Evolutionary conservation across 805 yeast genomes (phyloP).

Genomic region (Metschnikowia kofuensis): DNA sequence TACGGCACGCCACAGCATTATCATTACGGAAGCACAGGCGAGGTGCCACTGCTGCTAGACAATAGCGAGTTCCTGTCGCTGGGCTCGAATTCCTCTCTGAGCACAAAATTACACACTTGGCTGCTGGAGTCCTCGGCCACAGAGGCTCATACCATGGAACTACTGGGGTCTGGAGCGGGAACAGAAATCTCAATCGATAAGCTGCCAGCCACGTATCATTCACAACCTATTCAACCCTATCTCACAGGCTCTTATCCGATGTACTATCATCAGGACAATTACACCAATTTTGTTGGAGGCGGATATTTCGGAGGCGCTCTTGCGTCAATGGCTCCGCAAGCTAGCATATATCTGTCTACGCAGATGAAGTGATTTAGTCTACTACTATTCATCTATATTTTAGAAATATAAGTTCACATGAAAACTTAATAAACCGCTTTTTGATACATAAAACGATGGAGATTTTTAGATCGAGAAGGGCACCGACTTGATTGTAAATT

Average conservation of each 20-base stretch:
- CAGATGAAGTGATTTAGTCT: not conserved
- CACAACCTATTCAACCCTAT: not conserved
- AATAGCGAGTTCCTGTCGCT: conserved; percentile 9
- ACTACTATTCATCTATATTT: too few relatives aligned
- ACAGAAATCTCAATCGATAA: not conserved
- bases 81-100: conserved; percentile 6
- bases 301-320: not conserved
- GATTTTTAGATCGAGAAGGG: too few relatives aligned
- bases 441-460: too few relatives aligned
- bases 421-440: too few relatives aligned
- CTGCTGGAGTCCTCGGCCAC: conserved; percentile 4
- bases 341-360: not conserved
- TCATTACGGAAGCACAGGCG: not conserved
- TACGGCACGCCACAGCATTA: not conserved
- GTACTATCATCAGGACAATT: conserved; percentile 1
- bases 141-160: not conserved
- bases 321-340: not conserved
- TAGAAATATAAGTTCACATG: too few relatives aligned
- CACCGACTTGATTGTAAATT: too few relatives aligned
- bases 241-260: not conserved
- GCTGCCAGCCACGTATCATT: not conserved
- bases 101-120: conserved; percentile 5
- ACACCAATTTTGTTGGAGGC: not conserved
- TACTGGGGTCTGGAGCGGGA: not conserved
- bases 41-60: conserved; percentile 5